Evolutionary conservation across 1,284 basidiomycete species (phyloP), one percentile per base, ranked within the genome.

Genomic region (Cryptococcus deneoformans): DNA sequence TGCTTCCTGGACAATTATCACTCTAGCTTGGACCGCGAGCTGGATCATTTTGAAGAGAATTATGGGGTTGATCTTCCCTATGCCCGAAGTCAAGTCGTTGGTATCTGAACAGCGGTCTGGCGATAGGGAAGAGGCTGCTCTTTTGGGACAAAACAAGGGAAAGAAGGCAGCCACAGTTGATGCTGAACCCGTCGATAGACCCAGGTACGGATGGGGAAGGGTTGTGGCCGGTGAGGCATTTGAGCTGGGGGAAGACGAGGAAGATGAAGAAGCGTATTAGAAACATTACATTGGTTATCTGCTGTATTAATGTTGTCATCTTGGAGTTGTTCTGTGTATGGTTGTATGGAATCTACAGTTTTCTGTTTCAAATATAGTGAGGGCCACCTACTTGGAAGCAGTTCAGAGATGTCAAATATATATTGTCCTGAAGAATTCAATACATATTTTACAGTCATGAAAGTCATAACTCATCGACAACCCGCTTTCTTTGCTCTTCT

Each of bases 141-240:
- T 14, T 44, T 34, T 39, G 5, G 40, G 46, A 5, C 39, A 50
- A 47, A 39, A 34, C 36, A 46, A 51, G 47, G 29, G 47, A 34
- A 43, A 45, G 53, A 12, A 11, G 36, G 29, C 29, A 3, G 29
- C 29, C 29, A 29, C 29, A 29, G 29, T 29, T 29, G 29, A 29
- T 29, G 29, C 5, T 29, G 5, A 29, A 29, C 29, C 29, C 29
- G 42, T 34, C 4, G 48, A 24, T 10, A 39, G 61, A 11, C 63
- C 69, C 3, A 61, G 69, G 42, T 62, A 67, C 37, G 60, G 65
- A 37, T 70, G 63, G 56, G 65, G 67, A 11, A 60, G 69, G 40
- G 57, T 73, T 1, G 65, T 69, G 7, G 72, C 72, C 51, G 70
- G 70, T 1, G 70, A 71, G 53, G 72, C 65, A 42, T 73, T 72